Evolutionary conservation across 495 filamentous ascomycete genomes (phyloP).

Genomic region (Xylaria acuta): DNA sequence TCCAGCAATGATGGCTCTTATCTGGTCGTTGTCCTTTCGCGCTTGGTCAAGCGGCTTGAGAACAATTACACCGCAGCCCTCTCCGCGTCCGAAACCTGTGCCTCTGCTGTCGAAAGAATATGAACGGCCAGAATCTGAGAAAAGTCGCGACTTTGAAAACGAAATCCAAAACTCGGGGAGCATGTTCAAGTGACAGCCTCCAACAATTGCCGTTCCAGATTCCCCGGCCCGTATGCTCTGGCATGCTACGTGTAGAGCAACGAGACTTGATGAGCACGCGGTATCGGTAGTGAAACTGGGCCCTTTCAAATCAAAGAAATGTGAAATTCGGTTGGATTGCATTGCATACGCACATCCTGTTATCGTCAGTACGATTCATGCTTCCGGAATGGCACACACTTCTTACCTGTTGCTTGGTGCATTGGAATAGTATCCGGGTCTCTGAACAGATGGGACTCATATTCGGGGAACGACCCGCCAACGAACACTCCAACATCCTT

Average conservation of each 20-base stretch:
- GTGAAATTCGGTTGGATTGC: slow-evolving; percentile 68
- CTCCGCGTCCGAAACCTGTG: slow-evolving; percentile 70
- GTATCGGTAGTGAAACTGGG: slow-evolving; percentile 81
- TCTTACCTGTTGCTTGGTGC: slow-evolving; percentile 58
- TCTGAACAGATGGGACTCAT: slow-evolving; percentile 77
- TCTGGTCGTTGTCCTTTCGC: slow-evolving; percentile 60
- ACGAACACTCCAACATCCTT: slow-evolving; percentile 84
- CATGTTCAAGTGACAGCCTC: slow-evolving; percentile 64
- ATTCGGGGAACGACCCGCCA: slow-evolving; percentile 85
- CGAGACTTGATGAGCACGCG: slow-evolving; percentile 80
- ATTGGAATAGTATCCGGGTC: slow-evolving; percentile 70
- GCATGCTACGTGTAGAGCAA: slow-evolving; percentile 75
- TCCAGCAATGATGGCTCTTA: slow-evolving; percentile 66
- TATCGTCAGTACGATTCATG: slow-evolving; percentile 37
- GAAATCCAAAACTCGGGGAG: slow-evolving; percentile 62
- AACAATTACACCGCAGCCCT: slow-evolving; percentile 63
- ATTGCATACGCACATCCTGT: slow-evolving; percentile 58
- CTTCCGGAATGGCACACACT: slow-evolving; percentile 51
- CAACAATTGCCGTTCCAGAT: slow-evolving; percentile 57
- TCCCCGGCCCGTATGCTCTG: slow-evolving; percentile 72
- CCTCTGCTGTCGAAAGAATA: slow-evolving; percentile 67
- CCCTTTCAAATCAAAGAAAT: slow-evolving; percentile 64
- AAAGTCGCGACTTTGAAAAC: slow-evolving; percentile 56
- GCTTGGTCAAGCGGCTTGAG: slow-evolving; percentile 69
- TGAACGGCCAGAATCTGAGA: slow-evolving; percentile 69